Base-by-base conservation (phyloP, 495 filamentous ascomycete genomes). In the Amniculicola lignicola region DNA sequence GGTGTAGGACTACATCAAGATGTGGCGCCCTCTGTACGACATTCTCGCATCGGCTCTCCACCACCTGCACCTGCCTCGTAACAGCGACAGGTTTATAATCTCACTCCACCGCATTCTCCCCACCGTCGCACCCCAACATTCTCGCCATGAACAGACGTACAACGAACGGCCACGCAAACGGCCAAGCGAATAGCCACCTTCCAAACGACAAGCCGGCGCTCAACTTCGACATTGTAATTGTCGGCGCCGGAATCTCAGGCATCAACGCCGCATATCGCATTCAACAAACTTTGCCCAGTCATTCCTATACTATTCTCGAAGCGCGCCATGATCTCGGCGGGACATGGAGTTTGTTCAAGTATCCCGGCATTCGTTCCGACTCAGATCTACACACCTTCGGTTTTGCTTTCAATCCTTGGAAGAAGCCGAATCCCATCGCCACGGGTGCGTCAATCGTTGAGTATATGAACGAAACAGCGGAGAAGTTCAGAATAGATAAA, bases 201-300 rank as follows among this genome's bases (percentile, higher is more conserved):
- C n/a, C n/a, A n/a, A n/a, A n/a, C n/a, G n/a, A n/a, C n/a, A n/a
- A n/a, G n/a, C n/a, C n/a, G n/a, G n/a, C n/a, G n/a, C n/a, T n/a
- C n/a, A 15, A 63, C 42, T 77, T 70, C 63, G 86, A 91, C 69
- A 73, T 90, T 14, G 66, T 86, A 54, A 79, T 91, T 61, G 67
- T 89, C 23, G 87, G 87, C 38, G 85, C 86, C 1, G 87, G 87
- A 19, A 80, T 91, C 56, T 85, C 82, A 38, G 88, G 86, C 47
- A 84, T 90, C 73, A 90, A 92, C 64, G 72, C 82, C 37, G 86
- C 75, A 7, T 89, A 90, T 59, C 79, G 82, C 6, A 59, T 92
- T 0, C 84, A 88, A 63, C 72, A 74, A 1, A 69, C 80, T 54
- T 64, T 82, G 4, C 83, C 87, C 0, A 60, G 74, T 37, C 69